Evolutionary conservation across 768 basidiomycete genomes (phyloP).

Genomic region (Agaricus sinodeliciosus): DNA sequence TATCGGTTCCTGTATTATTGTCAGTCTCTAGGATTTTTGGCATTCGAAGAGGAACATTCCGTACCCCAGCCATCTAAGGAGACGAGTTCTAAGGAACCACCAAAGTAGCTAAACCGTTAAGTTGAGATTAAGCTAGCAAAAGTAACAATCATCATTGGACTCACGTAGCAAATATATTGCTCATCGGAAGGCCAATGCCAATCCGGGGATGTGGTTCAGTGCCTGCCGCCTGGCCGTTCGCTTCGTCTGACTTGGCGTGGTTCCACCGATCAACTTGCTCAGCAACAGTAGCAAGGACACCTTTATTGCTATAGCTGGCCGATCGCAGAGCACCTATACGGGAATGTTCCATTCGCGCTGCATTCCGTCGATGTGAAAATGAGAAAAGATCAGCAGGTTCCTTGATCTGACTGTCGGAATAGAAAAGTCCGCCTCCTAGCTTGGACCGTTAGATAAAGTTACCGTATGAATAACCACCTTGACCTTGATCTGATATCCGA

Average conservation of each 20-base stretch:
- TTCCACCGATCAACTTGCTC: conserved; percentile 64
- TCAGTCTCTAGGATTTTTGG: not conserved
- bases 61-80: conserved; percentile 81
- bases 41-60: conserved; percentile 15
- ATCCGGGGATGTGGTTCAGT: conserved; percentile 56
- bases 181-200: conserved; percentile 84
- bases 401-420: conserved; percentile 38
- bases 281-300: conserved; percentile 70
- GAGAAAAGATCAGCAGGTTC: conserved; percentile 79
- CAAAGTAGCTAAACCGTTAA: conserved; percentile 56
- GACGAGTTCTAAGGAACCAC: conserved; percentile 72
- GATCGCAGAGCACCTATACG: conserved; percentile 63
- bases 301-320: conserved; percentile 51
- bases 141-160: conserved; percentile 14
- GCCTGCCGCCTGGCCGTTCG: conserved; percentile 37
- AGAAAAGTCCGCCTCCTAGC: conserved; percentile 66
- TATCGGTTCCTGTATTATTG: conserved; percentile 60
- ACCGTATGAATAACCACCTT: not conserved
- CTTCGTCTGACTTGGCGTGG: conserved; percentile 19
- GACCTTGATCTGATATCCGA: conserved; percentile 89
- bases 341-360: conserved; percentile 57
- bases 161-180: conserved; percentile 80
- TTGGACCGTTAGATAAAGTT: conserved; percentile 8
- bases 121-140: not conserved
- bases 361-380: conserved; percentile 81